Evolutionary conservation across 2,329 filamentous ascomycete species (phyloP).

Genomic region (Stemphylium vesicarium): DNA sequence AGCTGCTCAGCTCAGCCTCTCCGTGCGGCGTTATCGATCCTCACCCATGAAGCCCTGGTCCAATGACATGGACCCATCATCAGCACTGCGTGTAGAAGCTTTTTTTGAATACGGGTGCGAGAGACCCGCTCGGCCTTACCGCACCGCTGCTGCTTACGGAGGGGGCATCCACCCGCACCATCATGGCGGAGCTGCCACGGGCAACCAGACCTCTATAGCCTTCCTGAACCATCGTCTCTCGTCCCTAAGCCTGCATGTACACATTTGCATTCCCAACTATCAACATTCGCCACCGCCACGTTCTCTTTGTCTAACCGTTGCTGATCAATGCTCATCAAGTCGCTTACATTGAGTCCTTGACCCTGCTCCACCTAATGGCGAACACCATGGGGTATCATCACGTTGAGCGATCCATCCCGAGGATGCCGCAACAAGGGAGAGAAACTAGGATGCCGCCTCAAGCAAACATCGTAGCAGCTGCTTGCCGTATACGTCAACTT

Average conservation of each 20-base stretch:
- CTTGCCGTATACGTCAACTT: constrained; percentile 33
- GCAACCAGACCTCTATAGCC: not conserved
- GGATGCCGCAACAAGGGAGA: constrained; percentile 29
- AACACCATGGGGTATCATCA: constrained; percentile 31
- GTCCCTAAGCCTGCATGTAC: not conserved
- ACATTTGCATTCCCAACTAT: not conserved
- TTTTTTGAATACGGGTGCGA: constrained; percentile 7
- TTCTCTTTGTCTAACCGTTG: not conserved
- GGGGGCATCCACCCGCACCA: constrained; percentile 1
- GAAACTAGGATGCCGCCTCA: constrained; percentile 26
- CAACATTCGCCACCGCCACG: not conserved
- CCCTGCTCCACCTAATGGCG: constrained; percentile 14
- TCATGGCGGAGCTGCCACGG: constrained; percentile 11
- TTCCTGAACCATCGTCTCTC: not conserved
- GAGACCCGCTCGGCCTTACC: constrained; percentile 13
- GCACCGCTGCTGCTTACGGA: constrained; percentile 9
- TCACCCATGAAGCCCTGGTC: not conserved
- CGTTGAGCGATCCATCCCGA: constrained; percentile 30
- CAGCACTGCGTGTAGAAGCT: constrained; percentile 11
- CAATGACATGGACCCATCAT: constrained; percentile 7
- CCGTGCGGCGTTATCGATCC: not conserved
- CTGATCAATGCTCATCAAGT: not conserved
- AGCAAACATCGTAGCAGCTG: constrained; percentile 39
- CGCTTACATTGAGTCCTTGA: not conserved
- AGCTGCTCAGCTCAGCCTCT: constrained; percentile 13